Base-by-base conservation (phyloP, 78 protist species). In the Guillardia theta region DNA sequence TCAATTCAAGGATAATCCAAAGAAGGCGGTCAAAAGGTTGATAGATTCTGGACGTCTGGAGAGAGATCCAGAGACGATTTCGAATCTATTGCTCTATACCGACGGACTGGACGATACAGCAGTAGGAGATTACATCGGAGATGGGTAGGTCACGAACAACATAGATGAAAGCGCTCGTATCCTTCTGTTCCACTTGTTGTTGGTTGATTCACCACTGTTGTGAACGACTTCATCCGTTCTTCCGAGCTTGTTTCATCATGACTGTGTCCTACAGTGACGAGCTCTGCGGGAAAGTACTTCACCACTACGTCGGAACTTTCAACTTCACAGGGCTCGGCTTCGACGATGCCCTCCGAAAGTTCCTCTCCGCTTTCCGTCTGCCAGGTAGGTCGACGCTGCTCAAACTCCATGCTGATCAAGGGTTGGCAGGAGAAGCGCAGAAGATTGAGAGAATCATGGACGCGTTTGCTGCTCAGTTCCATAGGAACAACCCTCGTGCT, bases 51-150 rank as follows among this genome's bases (percentile, higher is more conserved):
- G 96, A 18, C 43, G 95, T 1, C 33, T 96, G 15, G 97, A 96
- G 30, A 27, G 47, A 1, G 88, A 77, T 5, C 78, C 98, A 10
- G 96, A 45, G 9, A 88, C 87, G 54, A 24, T 98, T 33, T 97
- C 98, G 36, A 4, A 22, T 12, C 80, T 99, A 24, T 54, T 80
- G 53, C 93, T 36, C 22, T 36, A 9, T 70, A 83, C 95, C 0
- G 95, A 48, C 0, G 97, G 97, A 15, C 95, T 98, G n/a, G 97
- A 96, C 93, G 98, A 98, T 58, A 48, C n/a, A 0, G 45, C 36
- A 30, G 76, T 98, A 5, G 99, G 99, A 41, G 98, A 97, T 33
- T 98, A 97, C 46, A 80, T 98, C 1, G 97, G 98, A 21, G 98
- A 96, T 43, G 87, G 76, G 95, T 93, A 27, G 3, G 88, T 43